Evolutionary conservation across 176 grass and related monocot genomes (phyloP).

Genomic region (Hsuehochloa calcarea): DNA sequence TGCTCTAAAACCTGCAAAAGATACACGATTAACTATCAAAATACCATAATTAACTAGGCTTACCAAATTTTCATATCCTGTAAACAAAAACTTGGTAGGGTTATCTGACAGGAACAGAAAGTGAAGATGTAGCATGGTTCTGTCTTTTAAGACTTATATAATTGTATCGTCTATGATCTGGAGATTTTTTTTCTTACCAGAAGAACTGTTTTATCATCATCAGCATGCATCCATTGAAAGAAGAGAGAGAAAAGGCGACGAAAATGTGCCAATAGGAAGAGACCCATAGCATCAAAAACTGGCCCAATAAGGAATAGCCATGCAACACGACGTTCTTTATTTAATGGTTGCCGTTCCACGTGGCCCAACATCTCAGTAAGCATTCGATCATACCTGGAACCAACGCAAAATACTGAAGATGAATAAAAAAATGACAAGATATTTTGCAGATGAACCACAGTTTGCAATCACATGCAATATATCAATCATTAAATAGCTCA

Average conservation of each 20-base stretch:
- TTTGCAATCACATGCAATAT: not conserved
- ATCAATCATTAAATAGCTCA: not conserved
- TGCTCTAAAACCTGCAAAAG: conserved; percentile 63
- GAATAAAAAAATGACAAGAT: not conserved
- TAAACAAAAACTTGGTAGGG: not conserved
- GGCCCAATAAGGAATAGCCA: conserved; percentile 77
- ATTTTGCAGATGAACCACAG: not conserved
- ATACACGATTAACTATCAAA: not conserved
- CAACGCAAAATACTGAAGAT: conserved; percentile 16
- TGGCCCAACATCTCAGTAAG: conserved; percentile 88
- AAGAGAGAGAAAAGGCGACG: conserved; percentile 81
- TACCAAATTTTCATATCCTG: not conserved
- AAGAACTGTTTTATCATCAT: conserved; percentile 78
- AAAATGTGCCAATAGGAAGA: conserved; percentile 89
- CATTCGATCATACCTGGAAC: conserved; percentile 71
- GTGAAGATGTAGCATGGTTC: not conserved
- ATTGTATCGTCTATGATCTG: not conserved
- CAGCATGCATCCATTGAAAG: conserved; percentile 85
- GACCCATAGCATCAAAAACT: conserved; percentile 79
- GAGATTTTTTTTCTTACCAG: conserved; percentile 44
- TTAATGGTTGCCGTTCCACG: conserved; percentile 78
- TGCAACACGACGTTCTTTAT: conserved; percentile 60
- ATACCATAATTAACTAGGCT: not conserved
- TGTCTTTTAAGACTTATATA: not conserved
- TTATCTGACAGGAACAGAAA: conserved; percentile 17